These are phyloP conservation scores for Punica granatum DNA, from an alignment of 345 rosid species.

Conservation along the genomic window DNA sequence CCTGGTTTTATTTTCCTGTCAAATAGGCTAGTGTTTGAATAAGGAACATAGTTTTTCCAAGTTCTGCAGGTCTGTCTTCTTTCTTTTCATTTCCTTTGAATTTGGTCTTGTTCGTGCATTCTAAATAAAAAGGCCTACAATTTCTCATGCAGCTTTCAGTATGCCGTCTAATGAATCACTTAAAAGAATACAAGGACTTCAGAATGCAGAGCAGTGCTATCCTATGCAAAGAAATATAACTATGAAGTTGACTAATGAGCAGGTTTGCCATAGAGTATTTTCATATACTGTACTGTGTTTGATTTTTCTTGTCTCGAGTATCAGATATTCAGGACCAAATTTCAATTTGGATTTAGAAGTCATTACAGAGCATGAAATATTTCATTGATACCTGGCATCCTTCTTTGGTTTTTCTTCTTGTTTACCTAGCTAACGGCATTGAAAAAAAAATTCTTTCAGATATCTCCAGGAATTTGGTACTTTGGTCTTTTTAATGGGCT, in stretches of 20 bases:
- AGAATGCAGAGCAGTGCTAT: conserved; percentile 68
- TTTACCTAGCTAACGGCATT: background rate
- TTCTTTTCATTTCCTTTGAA: background rate
- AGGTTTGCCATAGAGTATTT: conserved; percentile 31
- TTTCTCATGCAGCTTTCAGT: conserved; percentile 26
- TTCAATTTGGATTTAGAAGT: background rate
- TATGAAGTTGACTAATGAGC: conserved; percentile 68
- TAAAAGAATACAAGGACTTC: conserved; percentile 36
- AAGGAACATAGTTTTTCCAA: background rate
- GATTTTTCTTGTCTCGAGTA: background rate
- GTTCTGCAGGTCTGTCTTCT: too few species aligned
- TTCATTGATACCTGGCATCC: background rate
- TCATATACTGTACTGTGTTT: background rate
- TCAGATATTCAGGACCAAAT: background rate
- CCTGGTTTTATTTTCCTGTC: too few species aligned
- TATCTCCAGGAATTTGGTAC: conserved; percentile 82
- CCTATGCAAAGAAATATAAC: conserved; percentile 70
- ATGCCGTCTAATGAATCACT: conserved; percentile 48
- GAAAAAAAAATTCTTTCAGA: conserved; percentile 36
- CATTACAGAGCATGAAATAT: background rate
- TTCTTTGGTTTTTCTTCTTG: background rate
- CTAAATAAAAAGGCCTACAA: background rate
- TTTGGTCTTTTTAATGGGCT: conserved; percentile 88
- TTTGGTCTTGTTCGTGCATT: background rate
- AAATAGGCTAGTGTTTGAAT: background rate